Percentiles rank a stretch among this genome's conserved stretches.
These are phyloP conservation scores for Haplographium delicatum DNA, from an alignment of 495 filamentous ascomycete genomes.

Conservation along the genomic window DNA sequence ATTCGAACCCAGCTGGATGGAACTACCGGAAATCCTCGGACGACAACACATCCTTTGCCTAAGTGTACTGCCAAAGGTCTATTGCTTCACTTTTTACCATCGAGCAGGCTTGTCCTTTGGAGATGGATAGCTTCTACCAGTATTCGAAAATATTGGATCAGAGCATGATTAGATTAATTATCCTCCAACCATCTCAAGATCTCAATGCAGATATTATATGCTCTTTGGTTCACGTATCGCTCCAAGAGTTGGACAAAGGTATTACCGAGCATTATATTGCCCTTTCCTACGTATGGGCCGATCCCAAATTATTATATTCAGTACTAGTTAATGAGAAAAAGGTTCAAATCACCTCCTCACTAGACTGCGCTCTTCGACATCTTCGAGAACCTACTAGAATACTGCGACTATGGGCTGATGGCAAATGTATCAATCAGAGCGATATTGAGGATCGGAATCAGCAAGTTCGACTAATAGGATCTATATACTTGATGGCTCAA, in stretches of 20 bases:
- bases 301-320: neutral
- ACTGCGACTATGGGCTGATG: conserved; percentile 14
- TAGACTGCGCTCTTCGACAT: conserved; percentile 10
- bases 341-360: neutral
- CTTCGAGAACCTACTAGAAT: neutral
- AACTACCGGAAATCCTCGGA: no score
- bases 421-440: conserved; percentile 16
- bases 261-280: conserved; percentile 25
- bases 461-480: conserved; percentile 12
- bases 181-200: conserved; percentile 9
- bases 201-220: conserved; percentile 15
- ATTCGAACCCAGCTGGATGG: no score
- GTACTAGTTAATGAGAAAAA: conserved; percentile 3
- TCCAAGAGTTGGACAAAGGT: conserved; percentile 14
- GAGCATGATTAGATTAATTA: conserved; percentile 16
- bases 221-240: conserved; percentile 17
- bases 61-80: no score
- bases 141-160: neutral
- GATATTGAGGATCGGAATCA: conserved; percentile 10
- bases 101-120: neutral
- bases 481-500: conserved; percentile 8
- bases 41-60: no score
- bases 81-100: no score
- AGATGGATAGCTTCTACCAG: neutral
- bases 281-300: conserved; percentile 32